phyloP scores from a whole-genome alignment of 2,329 filamentous ascomycete species.

The Pseudocercospora cruenta region DNA sequence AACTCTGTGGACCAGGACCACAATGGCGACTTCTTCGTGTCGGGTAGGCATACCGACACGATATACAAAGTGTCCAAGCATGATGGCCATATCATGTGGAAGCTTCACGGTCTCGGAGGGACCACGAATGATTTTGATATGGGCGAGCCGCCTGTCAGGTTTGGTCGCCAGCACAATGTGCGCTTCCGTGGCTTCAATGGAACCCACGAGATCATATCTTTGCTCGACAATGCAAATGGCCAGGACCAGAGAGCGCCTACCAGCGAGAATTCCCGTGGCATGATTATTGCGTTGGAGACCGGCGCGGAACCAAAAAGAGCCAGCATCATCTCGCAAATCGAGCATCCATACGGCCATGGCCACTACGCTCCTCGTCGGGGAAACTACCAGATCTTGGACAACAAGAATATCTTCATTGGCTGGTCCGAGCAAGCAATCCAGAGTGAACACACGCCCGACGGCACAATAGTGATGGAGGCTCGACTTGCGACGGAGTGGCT shows the following conservation, averaged over 20 bases:
- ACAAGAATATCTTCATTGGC: constrained; percentile 57
- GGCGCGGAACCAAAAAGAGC: constrained; percentile 18
- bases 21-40: constrained; percentile 57
- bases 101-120: constrained; percentile 36
- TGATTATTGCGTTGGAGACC: constrained; percentile 22
- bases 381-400: constrained; percentile 49
- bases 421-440: constrained; percentile 43
- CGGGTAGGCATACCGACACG: constrained; percentile 52
- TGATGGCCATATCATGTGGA: constrained; percentile 56
- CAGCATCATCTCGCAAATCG: constrained; percentile 16
- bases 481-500: constrained; percentile 40
- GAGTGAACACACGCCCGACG: constrained; percentile 47
- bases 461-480: constrained; percentile 53
- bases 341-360: constrained; percentile 34
- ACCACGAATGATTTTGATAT: constrained; percentile 19
- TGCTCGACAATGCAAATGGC: constrained; percentile 55
- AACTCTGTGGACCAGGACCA: constrained; percentile 52
- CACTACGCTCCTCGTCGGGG: constrained; percentile 46
- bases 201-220: constrained; percentile 50
- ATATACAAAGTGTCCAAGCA: constrained; percentile 53
- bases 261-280: constrained; percentile 23
- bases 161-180: constrained; percentile 53
- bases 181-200: constrained; percentile 46
- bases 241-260: constrained; percentile 25
- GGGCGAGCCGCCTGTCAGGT: constrained; percentile 6